Conservation (phyloP, 441 rosid genomes). For the Caryocar brasiliense region DNA sequence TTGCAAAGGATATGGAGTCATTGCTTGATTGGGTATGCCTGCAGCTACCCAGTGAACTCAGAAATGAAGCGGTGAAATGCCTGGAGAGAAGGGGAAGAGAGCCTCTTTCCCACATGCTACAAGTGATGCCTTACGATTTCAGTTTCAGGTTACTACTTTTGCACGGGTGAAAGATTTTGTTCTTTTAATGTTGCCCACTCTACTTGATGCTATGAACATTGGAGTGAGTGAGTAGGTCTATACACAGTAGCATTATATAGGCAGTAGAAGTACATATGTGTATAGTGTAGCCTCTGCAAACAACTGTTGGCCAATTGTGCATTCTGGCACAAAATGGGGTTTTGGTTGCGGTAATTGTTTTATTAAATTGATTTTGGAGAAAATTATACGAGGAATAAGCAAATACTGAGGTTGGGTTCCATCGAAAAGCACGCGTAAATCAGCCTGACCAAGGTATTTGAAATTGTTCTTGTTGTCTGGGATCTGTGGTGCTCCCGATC, state of each 20-base stretch:
- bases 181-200: neutral
- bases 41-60: constrained; percentile 51
- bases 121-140: constrained; percentile 74
- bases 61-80: constrained; percentile 49
- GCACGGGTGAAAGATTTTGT: constrained; percentile 26
- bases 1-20: constrained; percentile 70
- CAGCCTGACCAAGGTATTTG: too few species aligned
- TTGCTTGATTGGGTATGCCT: constrained; percentile 73
- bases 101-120: constrained; percentile 41
- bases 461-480: too few species aligned
- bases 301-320: neutral
- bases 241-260: neutral
- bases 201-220: neutral
- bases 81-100: constrained; percentile 39
- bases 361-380: neutral
- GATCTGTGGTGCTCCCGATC: too few species aligned
- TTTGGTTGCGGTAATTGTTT: constrained; percentile 4
- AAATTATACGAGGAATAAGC: neutral
- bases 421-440: too few species aligned
- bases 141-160: constrained; percentile 65
- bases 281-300: neutral
- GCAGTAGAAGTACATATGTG: constrained; percentile 5
- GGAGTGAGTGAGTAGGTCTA: neutral
- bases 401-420: neutral
- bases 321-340: neutral